A percentile compares a stretch with the other conserved stretches of the same genome.
phyloP scores from a whole-genome alignment of 2,329 filamentous ascomycete genomes.

The Trichophyton schoenleinii region DNA sequence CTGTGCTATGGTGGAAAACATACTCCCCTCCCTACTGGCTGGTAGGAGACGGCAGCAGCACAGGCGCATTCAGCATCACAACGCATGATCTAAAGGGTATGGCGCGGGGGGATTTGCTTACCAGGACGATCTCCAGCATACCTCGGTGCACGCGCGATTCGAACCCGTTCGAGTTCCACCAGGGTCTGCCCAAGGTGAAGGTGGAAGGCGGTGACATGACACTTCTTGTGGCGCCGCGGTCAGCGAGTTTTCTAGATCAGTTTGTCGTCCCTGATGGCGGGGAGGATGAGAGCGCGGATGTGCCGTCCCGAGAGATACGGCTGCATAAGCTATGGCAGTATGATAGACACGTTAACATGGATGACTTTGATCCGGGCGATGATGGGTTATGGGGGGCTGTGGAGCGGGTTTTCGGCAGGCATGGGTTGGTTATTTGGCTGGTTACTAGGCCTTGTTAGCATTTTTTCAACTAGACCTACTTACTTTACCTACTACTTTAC shows the following conservation, averaged over 20 bases:
- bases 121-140: conserved; percentile 22
- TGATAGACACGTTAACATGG: conserved; percentile 37
- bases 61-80: conserved; percentile 20
- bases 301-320: conserved; percentile 6
- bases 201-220: conserved; percentile 14
- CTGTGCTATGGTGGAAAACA: conserved; percentile 44
- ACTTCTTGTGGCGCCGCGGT: conserved; percentile 36
- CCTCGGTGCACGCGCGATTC: conserved; percentile 20
- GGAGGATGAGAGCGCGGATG: background rate
- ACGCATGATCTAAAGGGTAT: conserved; percentile 40
- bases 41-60: conserved; percentile 26
- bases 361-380: conserved; percentile 40
- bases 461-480: too few species aligned
- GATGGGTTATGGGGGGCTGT: conserved; percentile 38
- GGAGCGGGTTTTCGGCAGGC: conserved; percentile 34
- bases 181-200: conserved; percentile 9
- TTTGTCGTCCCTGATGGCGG: conserved; percentile 17
- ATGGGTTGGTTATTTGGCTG: conserved; percentile 39
- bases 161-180: background rate
- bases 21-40: conserved; percentile 42
- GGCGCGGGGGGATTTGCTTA: conserved; percentile 29
- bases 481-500: background rate
- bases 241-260: conserved; percentile 31
- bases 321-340: conserved; percentile 34
- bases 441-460: conserved; percentile 17